Base-by-base conservation (phyloP, 1,139 yeast genomes). In the Taphrina flavorubra region DNA sequence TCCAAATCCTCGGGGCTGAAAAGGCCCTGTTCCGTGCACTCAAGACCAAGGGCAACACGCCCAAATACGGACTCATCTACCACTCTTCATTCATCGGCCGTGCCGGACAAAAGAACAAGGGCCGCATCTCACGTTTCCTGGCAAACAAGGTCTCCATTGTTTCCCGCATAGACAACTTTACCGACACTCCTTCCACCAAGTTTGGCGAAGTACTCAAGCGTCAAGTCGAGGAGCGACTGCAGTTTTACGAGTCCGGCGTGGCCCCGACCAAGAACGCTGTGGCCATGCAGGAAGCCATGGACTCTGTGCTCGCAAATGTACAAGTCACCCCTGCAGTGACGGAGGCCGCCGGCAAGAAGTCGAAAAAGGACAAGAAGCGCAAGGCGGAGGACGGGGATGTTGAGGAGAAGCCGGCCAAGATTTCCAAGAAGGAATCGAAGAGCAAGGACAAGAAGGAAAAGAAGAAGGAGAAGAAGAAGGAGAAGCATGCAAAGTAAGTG, bases 101-200 rank as follows among this genome's bases (percentile, higher is more conserved):
- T 82, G 99, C 99, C 71, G 85, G 96, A 69, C 96, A 97, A 78
- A 91, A 90, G 82, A 94, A 95, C 84, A 95, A 94, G 86, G 99
- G 99, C 82, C 92, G 92, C 84, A 91, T 94, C 79, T 98, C 99
- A 70, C 89, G 99, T 83, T 97, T 94, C 75, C 86, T 94, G 75
- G 99, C 99, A 76, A 98, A 98, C 72, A 94, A 94, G 83, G 92
- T 98, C 85, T 89, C 99, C 57, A 94, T 94, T 82, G 99, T 99
- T 73, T 91, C 97, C 65, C 90, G 99, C 86, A 92, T 94, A 76
- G 99, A 94, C 82, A 92, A 92, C 83, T 94, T 90, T 81, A 89
- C 69, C 25, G 83, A 81, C 71, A 70, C 74, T 57, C 83, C 84
- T 16, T 75, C 81, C 51, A 88, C 88, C 73, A 91, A 87, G 70